Evolutionary conservation across 1,139 yeast genomes (phyloP), one percentile per base, ranked within the genome.

Genomic region (Debaryomyces sp.): DNA sequence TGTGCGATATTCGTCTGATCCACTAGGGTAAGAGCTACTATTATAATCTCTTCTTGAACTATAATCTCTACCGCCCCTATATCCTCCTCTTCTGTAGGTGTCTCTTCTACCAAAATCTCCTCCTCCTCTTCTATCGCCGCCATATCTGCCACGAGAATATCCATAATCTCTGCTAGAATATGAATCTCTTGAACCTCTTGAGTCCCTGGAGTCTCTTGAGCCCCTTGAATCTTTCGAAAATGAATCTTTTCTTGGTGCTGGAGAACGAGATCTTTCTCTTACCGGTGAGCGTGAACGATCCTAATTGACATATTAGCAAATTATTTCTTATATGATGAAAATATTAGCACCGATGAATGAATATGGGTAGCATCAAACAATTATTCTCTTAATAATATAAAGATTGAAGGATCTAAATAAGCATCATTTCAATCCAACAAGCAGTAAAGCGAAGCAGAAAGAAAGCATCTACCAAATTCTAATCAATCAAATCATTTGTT

Each of bases 201-300:
- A 35, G 24, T 38, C 32, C 48, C 46, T 41, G 4, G 48, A 37
- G 22, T 34, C 38, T 33, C 42, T 43, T 7, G 46, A 44, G 13
- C n/a, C n/a, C n/a, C 30, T 44, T 9, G 44, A 40, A 9, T 15
- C 38, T 22, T 35, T 35, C 13, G 38, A 35, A 9, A 35, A 35
- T 5, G 38, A 49, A 46, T 54, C 59, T 27, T 60, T 54, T 45
- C 56, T 54, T 10, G 38, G 38, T 5, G 15, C 26, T 35, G 38
- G 67, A 6, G 75, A 67, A 32, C 72, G 70, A 38, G 75, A 66
- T 58, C 76, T 67, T 45, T 71, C 71, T 58, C 79, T 71, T 44
- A 67, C 72, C 17, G 80, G 79, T 45, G 79, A 73, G 46, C 80
- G 70, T 30, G 79, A 75, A 54, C 80, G 80, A 58, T 75, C 80